A percentile compares a stretch with the other conserved stretches of the same genome.
phyloP scores from a whole-genome alignment of 177 flowering plant species.

The Vitis hybrid region DNA sequence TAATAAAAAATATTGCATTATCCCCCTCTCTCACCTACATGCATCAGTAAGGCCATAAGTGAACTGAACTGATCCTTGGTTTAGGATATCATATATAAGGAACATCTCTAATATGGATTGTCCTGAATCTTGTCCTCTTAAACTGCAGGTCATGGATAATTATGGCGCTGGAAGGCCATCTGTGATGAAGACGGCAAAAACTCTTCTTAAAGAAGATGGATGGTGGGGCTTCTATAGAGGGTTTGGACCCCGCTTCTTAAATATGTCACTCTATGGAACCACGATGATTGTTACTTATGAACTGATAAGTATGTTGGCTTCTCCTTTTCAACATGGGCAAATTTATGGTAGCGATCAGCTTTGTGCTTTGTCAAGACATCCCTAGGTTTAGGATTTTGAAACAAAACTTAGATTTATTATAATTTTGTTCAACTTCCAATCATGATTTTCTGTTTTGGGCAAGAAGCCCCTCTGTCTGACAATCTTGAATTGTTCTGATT shows the following conservation, averaged over 20 bases:
- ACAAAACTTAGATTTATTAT: not conserved
- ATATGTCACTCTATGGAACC: conserved; percentile 88
- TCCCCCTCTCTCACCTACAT: not conserved
- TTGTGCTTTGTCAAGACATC: no score
- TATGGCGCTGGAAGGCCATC: conserved; percentile 76
- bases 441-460: not conserved
- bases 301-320: conserved; percentile 58
- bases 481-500: no score
- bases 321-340: not conserved
- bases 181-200: conserved; percentile 56
- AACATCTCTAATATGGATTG: not conserved
- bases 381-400: not conserved
- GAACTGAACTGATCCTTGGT: no score
- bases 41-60: not conserved
- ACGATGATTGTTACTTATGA: conserved; percentile 91
- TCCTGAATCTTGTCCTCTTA: not conserved
- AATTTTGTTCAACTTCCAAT: not conserved
- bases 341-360: not conserved
- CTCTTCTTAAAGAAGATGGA: conserved; percentile 75
- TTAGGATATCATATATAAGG: not conserved
- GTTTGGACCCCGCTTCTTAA: conserved; percentile 83
- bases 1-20: conserved; percentile 11
- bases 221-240: conserved; percentile 92
- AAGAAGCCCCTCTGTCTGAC: not conserved
- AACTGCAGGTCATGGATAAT: conserved; percentile 72